Evolutionary conservation across 2,329 filamentous ascomycete species (phyloP).

Genomic region (Diplodia seriata): DNA sequence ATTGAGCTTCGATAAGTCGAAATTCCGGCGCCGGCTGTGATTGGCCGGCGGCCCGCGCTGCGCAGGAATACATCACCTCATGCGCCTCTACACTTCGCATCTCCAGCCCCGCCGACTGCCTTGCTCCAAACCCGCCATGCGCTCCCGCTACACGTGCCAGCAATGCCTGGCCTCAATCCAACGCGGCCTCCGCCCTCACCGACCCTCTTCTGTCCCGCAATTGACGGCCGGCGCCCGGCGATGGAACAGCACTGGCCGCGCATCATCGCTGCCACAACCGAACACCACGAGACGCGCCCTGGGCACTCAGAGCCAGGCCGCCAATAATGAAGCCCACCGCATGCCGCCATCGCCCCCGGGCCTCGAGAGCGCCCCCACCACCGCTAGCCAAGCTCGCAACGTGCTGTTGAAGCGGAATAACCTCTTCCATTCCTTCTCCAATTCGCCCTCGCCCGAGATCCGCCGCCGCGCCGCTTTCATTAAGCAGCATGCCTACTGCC

Average conservation of each 20-base stretch:
- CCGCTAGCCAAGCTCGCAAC: slow-evolving; percentile 34
- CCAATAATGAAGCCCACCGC: slow-evolving; percentile 40
- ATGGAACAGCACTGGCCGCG: slow-evolving; percentile 41
- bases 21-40: slow-evolving; percentile 22
- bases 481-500: slow-evolving; percentile 90
- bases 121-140: slow-evolving; percentile 41
- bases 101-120: slow-evolving; percentile 10
- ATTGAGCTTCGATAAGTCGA: neutral
- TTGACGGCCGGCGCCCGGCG: slow-evolving; percentile 37
- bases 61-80: slow-evolving; percentile 31
- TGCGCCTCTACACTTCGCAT: slow-evolving; percentile 1
- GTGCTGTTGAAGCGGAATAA: slow-evolving; percentile 72
- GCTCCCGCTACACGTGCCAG: slow-evolving; percentile 51
- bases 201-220: slow-evolving; percentile 37
- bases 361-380: slow-evolving; percentile 39
- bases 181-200: slow-evolving; percentile 38
- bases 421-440: slow-evolving; percentile 90
- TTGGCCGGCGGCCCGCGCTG: slow-evolving; percentile 18
- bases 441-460: slow-evolving; percentile 88
- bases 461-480: slow-evolving; percentile 88
- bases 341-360: slow-evolving; percentile 42
- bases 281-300: slow-evolving; percentile 36
- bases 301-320: slow-evolving; percentile 35
- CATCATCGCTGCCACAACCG: slow-evolving; percentile 12
- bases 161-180: slow-evolving; percentile 48